Percentiles rank a stretch among this genome's conserved stretches.
Conservation (phyloP, 2,329 filamentous ascomycete species). For the Colletotrichum sp. region DNA sequence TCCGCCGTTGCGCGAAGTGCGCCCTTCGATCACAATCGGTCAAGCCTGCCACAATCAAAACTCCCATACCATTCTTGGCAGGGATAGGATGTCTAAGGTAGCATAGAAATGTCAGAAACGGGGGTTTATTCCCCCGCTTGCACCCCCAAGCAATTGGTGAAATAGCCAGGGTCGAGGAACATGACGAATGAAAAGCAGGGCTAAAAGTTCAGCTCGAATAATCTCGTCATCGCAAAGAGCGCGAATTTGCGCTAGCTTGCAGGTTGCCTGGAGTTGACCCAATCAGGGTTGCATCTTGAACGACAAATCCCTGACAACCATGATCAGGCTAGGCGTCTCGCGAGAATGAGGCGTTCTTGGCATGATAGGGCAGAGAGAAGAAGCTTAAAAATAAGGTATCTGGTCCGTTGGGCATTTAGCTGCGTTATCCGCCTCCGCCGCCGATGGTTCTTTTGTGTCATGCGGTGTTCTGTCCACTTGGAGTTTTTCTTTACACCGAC, state of each 20-base stretch:
- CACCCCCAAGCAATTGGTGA: neutral
- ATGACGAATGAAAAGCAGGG: neutral
- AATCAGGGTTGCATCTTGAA: neutral
- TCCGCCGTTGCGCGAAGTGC: no score
- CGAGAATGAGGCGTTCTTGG: neutral
- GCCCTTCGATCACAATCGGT: no score
- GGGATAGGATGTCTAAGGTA: neutral
- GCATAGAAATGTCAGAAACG: neutral
- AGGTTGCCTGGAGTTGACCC: neutral
- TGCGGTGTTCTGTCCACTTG: neutral
- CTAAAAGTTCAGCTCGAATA: neutral
- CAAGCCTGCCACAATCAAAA: neutral
- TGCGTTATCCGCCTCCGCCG: no score
- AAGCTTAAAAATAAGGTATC: neutral
- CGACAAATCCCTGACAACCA: neutral
- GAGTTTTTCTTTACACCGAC: neutral
- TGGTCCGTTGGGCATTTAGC: neutral
- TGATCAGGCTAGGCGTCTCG: neutral
- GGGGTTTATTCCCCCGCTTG: neutral
- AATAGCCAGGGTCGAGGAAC: neutral
- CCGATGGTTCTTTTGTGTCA: neutral
- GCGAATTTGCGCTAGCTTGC: neutral
- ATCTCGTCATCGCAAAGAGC: neutral
- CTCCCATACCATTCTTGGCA: neutral
- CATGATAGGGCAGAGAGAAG: neutral